Conservation (phyloP, 768 basidiomycete genomes). For the Mycena sanguinolenta region DNA sequence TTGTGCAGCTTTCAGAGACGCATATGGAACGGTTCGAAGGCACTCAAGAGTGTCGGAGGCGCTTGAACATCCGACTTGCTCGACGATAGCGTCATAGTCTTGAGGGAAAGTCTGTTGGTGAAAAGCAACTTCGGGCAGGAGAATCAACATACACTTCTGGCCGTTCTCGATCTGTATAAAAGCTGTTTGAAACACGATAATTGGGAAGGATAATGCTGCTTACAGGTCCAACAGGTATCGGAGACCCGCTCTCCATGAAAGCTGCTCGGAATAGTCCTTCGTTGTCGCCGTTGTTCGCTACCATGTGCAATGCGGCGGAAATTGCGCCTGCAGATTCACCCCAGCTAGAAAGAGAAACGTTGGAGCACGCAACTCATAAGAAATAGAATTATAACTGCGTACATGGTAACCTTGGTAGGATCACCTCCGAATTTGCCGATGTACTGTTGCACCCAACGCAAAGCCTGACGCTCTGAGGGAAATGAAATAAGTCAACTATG, state of each 20-base stretch:
- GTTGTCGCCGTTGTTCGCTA: conserved; percentile 58
- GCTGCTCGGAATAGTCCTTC: conserved; percentile 65
- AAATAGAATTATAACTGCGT: conserved; percentile 16
- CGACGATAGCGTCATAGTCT: conserved; percentile 60
- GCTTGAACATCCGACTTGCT: conserved; percentile 55
- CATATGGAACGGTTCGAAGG: conserved; percentile 55
- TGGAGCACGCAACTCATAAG: not conserved
- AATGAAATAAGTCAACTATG: conserved; percentile 30
- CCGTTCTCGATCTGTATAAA: conserved; percentile 50
- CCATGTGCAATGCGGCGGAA: conserved; percentile 63
- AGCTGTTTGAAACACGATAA: not conserved
- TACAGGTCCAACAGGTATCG: conserved; percentile 57
- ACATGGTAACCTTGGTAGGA: conserved; percentile 67
- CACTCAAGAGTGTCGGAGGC: conserved; percentile 59
- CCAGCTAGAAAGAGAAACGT: conserved; percentile 48
- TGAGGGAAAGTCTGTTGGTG: not conserved
- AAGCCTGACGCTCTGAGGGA: conserved; percentile 62
- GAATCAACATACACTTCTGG: conserved; percentile 49
- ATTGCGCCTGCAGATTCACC: conserved; percentile 73
- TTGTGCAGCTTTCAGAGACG: conserved; percentile 56
- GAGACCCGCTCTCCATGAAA: conserved; percentile 66
- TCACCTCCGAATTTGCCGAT: conserved; percentile 77
- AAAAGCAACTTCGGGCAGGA: not conserved
- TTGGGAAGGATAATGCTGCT: no score
- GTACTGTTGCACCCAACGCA: conserved; percentile 76